Conservation (phyloP, 176 grass and related monocot species). For the Canna indica region DNA sequence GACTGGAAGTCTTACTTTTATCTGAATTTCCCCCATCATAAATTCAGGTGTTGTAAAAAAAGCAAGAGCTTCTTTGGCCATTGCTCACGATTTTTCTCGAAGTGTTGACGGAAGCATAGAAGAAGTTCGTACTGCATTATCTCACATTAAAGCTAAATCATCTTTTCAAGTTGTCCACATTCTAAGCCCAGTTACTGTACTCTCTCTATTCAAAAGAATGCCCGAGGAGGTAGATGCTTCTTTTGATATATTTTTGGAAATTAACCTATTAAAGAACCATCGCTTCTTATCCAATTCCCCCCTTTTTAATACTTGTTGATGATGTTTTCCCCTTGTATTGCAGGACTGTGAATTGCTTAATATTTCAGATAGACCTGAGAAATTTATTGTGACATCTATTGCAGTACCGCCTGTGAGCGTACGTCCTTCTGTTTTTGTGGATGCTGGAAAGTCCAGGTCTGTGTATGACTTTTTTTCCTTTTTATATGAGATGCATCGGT, state of each 20-base stretch:
- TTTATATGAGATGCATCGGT: background rate
- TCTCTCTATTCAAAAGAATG: slow-evolving; percentile 84
- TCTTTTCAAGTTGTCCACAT: slow-evolving; percentile 32
- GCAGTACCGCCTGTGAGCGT: slow-evolving; percentile 74
- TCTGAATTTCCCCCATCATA: slow-evolving; percentile 28
- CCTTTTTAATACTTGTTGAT: slow-evolving; percentile 1
- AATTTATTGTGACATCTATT: slow-evolving; percentile 78
- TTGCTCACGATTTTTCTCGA: slow-evolving; percentile 75
- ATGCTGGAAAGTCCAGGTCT: slow-evolving; percentile 57
- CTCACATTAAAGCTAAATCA: slow-evolving; percentile 54
- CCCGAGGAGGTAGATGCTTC: slow-evolving; percentile 46
- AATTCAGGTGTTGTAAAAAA: slow-evolving; percentile 81
- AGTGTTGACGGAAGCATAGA: slow-evolving; percentile 50
- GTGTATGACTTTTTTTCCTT: slow-evolving; percentile 1
- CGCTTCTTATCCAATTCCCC: background rate
- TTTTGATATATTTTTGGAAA: background rate
- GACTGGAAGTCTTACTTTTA: background rate
- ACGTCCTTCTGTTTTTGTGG: slow-evolving; percentile 67
- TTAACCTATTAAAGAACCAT: background rate
- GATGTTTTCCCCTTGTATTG: slow-evolving; percentile 12
- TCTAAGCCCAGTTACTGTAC: slow-evolving; percentile 46
- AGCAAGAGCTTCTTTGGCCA: slow-evolving; percentile 37
- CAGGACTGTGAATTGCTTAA: slow-evolving; percentile 98
- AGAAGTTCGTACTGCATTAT: slow-evolving; percentile 44
- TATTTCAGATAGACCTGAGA: slow-evolving; percentile 78